Evolutionary conservation across 1,284 basidiomycete genomes (phyloP).

Genomic region (Pseudozyma pruni): DNA sequence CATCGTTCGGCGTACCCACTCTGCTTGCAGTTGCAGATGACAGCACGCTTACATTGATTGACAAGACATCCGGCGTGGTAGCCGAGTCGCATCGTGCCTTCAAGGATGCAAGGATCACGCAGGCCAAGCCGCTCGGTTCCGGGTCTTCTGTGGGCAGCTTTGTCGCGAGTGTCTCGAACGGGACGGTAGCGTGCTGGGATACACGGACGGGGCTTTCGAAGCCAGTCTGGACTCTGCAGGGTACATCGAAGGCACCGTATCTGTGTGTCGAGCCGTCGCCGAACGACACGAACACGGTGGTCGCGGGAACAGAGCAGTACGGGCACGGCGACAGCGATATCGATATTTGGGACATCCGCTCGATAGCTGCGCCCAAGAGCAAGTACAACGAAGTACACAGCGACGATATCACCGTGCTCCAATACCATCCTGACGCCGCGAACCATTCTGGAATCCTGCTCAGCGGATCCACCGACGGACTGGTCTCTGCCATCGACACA

Average conservation of each 20-base stretch:
- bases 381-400: constrained; percentile 65
- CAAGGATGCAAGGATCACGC: constrained; percentile 39
- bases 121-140: constrained; percentile 22
- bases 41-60: constrained; percentile 45
- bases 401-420: constrained; percentile 62
- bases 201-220: constrained; percentile 22
- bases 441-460: constrained; percentile 50
- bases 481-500: constrained; percentile 61
- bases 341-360: constrained; percentile 62
- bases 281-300: constrained; percentile 37
- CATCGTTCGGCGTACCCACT: constrained; percentile 33
- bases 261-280: constrained; percentile 47
- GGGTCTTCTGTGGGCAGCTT: constrained; percentile 17
- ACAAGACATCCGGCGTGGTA: constrained; percentile 42
- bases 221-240: constrained; percentile 30
- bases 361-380: constrained; percentile 31
- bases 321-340: constrained; percentile 57
- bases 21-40: constrained; percentile 49
- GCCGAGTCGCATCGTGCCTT: constrained; percentile 34
- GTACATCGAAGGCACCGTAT: constrained; percentile 51
- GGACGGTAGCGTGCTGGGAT: constrained; percentile 49
- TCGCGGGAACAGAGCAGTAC: constrained; percentile 61
- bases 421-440: constrained; percentile 51
- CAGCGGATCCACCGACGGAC: constrained; percentile 61
- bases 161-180: constrained; percentile 33